Base-by-base conservation (phyloP, 1,284 basidiomycete genomes). In the Thelephora terrestris region DNA sequence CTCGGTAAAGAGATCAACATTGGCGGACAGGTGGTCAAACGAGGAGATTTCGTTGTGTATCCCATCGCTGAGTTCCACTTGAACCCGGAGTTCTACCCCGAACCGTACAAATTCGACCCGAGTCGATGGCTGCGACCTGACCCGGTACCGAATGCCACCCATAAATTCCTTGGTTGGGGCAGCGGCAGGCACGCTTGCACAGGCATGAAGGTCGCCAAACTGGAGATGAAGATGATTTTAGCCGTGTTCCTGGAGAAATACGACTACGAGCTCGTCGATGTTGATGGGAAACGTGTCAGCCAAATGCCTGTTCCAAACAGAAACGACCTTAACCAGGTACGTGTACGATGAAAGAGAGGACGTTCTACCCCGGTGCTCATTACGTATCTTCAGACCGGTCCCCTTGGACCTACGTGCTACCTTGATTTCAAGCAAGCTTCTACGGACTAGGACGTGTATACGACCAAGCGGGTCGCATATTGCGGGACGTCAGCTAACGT, bases 31-130 rank as follows among this genome's bases (percentile, higher is more conserved):
- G 51, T 29, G 2, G 53, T 66, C 35, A 50, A 55, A n/a, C 55
- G 50, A 12, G 61, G 64, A 0, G 59, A 61, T 7, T 69, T 67
- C 45, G 3, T 70, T 24, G 57, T 60, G 2, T 67, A 66, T 49
- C 51, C 49, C 4, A 39, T 62, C 12, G 52, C 53, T 7, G 66
- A 68, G 44, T 55, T 56, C 1, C 66, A 69, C 51, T 38, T 65
- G 47, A 58, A 70, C 45, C 51, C 60, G 1, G 51, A 64, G 5
- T 59, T 67, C 14, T 71, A 71, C 52, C 27, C 59, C 2, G 54
- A 65, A 7, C 67, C 68, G 1, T 25, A 48, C 18, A 53, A 52
- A 35, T 71, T 67, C 47, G 63, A 70, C 50, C 69, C 69, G 1
- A 53, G 45, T 2, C 52, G 68, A 18, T 67, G 37, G 37, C 16